A percentile compares a stretch with the other conserved stretches of the same genome.
Evolutionary conservation across 345 rosid genomes (phyloP).

Genomic region (Tarenaya hassleriana): DNA sequence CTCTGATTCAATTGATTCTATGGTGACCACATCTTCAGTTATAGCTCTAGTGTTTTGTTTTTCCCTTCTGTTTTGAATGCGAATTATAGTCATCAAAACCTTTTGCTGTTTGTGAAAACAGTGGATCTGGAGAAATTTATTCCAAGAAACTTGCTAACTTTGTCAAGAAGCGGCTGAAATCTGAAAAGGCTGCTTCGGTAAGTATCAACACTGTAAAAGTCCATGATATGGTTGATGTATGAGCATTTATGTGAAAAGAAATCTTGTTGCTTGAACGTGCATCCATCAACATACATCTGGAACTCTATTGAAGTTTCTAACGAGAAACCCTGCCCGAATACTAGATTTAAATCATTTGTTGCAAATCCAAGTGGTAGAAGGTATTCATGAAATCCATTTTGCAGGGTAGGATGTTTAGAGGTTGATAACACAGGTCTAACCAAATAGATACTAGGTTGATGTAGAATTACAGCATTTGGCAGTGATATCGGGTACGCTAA

Average conservation of each 20-base stretch:
- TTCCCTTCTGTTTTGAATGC: conserved; percentile 12
- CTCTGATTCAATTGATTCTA: neutral
- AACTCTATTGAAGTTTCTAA: conserved; percentile 2
- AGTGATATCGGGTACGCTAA: no score
- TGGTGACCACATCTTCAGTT: conserved; percentile 1
- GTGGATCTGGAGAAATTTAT: conserved; percentile 86
- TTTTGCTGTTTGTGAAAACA: conserved; percentile 31
- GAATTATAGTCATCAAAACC: conserved; percentile 3
- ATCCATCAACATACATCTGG: conserved; percentile 3
- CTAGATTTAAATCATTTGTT: neutral
- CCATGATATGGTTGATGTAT: conserved; percentile 4
- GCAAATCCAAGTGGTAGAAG: no score
- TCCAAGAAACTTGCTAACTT: conserved; percentile 83
- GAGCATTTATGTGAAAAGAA: conserved; percentile 10
- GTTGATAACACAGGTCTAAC: no score
- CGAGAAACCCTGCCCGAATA: neutral
- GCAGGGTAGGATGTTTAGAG: no score
- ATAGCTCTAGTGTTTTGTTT: conserved; percentile 1
- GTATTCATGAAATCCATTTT: no score
- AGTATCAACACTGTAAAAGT: conserved; percentile 24
- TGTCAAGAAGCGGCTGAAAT: conserved; percentile 82
- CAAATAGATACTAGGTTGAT: no score
- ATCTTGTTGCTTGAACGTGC: conserved; percentile 16
- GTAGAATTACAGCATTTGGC: no score
- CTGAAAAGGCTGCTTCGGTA: conserved; percentile 98